Conservation (phyloP, 2,329 filamentous ascomycete genomes). For the Fusarium xylarioides region DNA sequence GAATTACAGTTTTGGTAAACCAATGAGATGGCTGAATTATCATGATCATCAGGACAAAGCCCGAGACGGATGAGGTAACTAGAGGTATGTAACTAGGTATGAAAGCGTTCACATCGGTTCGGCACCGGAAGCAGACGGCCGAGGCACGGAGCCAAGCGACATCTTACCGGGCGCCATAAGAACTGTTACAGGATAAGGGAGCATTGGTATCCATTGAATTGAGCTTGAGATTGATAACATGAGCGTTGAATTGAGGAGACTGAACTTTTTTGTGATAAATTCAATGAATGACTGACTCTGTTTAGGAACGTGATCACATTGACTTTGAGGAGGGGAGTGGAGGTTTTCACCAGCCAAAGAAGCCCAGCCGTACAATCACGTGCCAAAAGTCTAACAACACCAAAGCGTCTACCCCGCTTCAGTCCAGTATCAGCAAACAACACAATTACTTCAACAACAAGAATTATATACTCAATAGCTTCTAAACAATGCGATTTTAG, state of each 20-base stretch:
- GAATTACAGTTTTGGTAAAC: background rate
- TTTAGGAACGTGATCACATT: background rate
- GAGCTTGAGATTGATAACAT: background rate
- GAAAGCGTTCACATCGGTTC: constrained; percentile 13
- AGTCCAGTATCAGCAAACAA: too few species aligned
- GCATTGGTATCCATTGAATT: background rate
- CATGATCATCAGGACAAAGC: constrained; percentile 11
- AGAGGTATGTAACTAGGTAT: constrained; percentile 7
- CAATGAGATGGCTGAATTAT: background rate
- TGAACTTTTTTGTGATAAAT: background rate
- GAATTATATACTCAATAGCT: too few species aligned
- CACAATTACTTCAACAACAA: too few species aligned
- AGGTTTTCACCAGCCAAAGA: background rate
- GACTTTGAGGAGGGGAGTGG: constrained; percentile 1
- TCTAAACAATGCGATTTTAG: too few species aligned
- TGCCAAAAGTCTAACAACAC: too few species aligned
- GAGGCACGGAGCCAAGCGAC: constrained; percentile 16
- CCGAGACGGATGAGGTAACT: background rate
- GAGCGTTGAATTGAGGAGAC: background rate
- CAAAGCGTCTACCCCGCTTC: too few species aligned
- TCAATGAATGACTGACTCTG: background rate
- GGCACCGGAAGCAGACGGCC: constrained; percentile 17
- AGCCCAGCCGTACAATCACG: background rate
- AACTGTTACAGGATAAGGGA: background rate
- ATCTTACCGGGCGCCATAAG: background rate